Evolutionary conservation across 306 rosid genomes (phyloP).

Genomic region (Vigna hirtella): DNA sequence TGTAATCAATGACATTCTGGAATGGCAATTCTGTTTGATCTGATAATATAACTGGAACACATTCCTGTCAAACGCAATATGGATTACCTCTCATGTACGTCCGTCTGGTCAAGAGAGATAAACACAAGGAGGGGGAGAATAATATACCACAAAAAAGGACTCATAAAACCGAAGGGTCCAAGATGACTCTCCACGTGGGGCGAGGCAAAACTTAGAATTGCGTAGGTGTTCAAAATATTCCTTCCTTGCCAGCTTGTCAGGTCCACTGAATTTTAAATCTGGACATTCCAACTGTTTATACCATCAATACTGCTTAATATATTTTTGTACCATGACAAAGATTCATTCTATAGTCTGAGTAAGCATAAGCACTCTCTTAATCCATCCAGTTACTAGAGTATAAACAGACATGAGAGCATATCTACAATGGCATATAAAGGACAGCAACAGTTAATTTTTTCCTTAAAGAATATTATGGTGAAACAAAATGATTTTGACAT

Average conservation of each 20-base stretch:
- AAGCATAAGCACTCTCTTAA: conserved; percentile 20
- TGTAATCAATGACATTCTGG: conserved; percentile 89
- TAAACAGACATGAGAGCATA: conserved; percentile 1
- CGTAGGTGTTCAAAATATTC: conserved; percentile 91
- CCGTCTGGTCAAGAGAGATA: not conserved
- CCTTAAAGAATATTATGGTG: not conserved
- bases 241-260: conserved; percentile 73
- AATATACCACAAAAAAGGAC: conserved; percentile 89
- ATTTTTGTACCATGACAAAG: conserved; percentile 25
- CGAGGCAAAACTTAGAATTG: conserved; percentile 92
- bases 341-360: conserved; percentile 38
- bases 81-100: conserved; percentile 31
- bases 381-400: not conserved
- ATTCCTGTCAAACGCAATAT: conserved; percentile 66
- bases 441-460: conserved; percentile 5
- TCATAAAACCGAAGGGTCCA: conserved; percentile 98
- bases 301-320: conserved; percentile 54
- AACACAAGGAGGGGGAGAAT: conserved; percentile 18
- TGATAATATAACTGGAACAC: conserved; percentile 90
- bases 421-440: conserved; percentile 12
- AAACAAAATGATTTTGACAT: conserved; percentile 13
- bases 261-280: conserved; percentile 87
- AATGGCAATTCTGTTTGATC: conserved; percentile 91
- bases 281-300: conserved; percentile 95
- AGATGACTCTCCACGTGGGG: conserved; percentile 97